These are phyloP conservation scores for Suhomyces prunicola DNA, from an alignment of 805 yeast species.

Conservation along the genomic window DNA sequence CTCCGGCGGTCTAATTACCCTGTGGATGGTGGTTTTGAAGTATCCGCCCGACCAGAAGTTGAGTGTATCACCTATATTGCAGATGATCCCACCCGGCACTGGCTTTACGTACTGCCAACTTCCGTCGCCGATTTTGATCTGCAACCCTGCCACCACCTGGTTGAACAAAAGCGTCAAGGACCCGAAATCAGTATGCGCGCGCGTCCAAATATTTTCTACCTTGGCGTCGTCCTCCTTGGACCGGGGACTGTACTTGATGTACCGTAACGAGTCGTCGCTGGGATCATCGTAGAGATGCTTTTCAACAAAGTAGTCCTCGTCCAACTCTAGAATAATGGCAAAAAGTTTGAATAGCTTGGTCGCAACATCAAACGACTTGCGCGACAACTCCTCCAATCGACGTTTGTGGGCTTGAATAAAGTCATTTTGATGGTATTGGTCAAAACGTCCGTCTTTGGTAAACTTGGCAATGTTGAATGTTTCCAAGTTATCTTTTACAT, in stretches of 20 bases:
- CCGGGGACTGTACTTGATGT: slow-evolving; percentile 32
- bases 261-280: slow-evolving; percentile 33
- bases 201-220: slow-evolving; percentile 30
- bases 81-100: slow-evolving; percentile 28
- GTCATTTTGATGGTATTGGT: slow-evolving; percentile 16
- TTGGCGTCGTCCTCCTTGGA: slow-evolving; percentile 25
- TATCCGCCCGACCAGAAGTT: slow-evolving; percentile 35
- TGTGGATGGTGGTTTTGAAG: slow-evolving; percentile 33
- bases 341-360: slow-evolving; percentile 25
- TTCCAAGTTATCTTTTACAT: slow-evolving; percentile 28
- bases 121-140: slow-evolving; percentile 26
- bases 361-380: slow-evolving; percentile 21
- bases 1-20: slow-evolving; percentile 34
- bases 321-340: slow-evolving; percentile 33
- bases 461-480: slow-evolving; percentile 33
- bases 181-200: slow-evolving; percentile 38
- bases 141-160: slow-evolving; percentile 36
- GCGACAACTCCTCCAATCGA: slow-evolving; percentile 19
- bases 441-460: slow-evolving; percentile 18
- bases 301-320: slow-evolving; percentile 30
- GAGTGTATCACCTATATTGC: slow-evolving; percentile 35
- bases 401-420: slow-evolving; percentile 21
- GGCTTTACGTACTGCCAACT: slow-evolving; percentile 36
- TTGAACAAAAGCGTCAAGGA: slow-evolving; percentile 32
- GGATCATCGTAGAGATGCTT: slow-evolving; percentile 30